Evolutionary conservation across 805 yeast species (phyloP).

Genomic region (Metschnikowia henanensis): DNA sequence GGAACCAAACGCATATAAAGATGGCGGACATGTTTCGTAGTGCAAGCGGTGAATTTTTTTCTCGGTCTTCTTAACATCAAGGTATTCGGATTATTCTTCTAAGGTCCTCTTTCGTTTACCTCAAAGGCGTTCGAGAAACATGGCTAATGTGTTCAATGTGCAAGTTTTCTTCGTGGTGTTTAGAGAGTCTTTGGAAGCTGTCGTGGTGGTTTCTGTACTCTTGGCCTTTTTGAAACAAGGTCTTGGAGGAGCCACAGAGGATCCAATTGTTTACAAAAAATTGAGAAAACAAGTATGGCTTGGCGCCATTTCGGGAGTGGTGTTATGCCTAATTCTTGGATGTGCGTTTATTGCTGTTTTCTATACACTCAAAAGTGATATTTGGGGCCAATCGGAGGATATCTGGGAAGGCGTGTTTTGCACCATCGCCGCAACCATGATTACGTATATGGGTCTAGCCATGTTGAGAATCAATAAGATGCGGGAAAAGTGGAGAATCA

Average conservation of each 20-base stretch:
- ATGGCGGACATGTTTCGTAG: neutral
- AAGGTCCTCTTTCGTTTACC: neutral
- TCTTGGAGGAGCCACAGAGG: constrained; percentile 52
- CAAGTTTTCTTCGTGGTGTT: constrained; percentile 86
- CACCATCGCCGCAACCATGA: constrained; percentile 85
- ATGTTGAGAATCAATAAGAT: constrained; percentile 94
- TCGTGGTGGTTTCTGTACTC: constrained; percentile 85
- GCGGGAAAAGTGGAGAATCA: constrained; percentile 96
- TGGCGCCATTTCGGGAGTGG: constrained; percentile 73
- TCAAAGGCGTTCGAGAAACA: constrained; percentile 12
- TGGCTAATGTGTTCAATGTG: constrained; percentile 64
- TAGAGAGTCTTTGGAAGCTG: constrained; percentile 93
- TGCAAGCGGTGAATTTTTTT: neutral
- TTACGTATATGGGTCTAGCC: constrained; percentile 93
- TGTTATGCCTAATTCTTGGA: constrained; percentile 82
- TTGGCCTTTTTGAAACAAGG: constrained; percentile 91
- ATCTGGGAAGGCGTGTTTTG: constrained; percentile 2
- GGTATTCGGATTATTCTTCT: neutral
- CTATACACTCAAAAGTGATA: constrained; percentile 75
- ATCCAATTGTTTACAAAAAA: constrained; percentile 54
- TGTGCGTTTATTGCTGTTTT: constrained; percentile 94
- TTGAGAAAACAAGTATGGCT: constrained; percentile 83
- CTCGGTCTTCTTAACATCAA: neutral
- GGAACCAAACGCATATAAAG: neutral
- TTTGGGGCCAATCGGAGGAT: constrained; percentile 87